Evolutionary conservation across 1,139 yeast genomes (phyloP).

Genomic region (Magnusiomyces magnusii): DNA sequence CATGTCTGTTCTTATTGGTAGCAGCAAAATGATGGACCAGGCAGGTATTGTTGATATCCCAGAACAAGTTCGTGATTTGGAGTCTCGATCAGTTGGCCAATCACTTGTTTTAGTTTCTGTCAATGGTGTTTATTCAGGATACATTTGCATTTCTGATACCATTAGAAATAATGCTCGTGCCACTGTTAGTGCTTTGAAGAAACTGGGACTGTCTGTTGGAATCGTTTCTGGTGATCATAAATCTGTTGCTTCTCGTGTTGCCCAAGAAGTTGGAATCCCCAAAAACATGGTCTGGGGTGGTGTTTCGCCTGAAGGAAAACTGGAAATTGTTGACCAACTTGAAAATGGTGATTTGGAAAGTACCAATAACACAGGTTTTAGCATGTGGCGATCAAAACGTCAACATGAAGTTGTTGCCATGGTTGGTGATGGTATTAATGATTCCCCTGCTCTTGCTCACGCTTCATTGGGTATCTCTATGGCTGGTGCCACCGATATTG

Average conservation of each 20-base stretch:
- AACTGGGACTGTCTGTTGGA: conserved; percentile 58
- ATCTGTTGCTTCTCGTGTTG: conserved; percentile 58
- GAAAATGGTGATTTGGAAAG: conserved; percentile 34
- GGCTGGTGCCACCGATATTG: conserved; percentile 90
- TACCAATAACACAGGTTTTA: not conserved
- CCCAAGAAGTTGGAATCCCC: conserved; percentile 60
- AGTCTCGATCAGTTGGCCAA: conserved; percentile 15
- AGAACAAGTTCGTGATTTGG: conserved; percentile 18
- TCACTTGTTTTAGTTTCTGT: conserved; percentile 41
- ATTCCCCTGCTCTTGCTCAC: conserved; percentile 88
- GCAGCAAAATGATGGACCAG: conserved; percentile 39
- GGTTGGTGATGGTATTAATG: conserved; percentile 96
- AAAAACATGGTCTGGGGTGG: conserved; percentile 62
- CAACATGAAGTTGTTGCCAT: conserved; percentile 51
- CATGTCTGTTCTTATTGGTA: conserved; percentile 47
- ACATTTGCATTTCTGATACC: conserved; percentile 59
- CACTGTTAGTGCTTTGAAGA: conserved; percentile 50
- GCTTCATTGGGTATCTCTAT: conserved; percentile 89
- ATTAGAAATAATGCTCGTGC: conserved; percentile 57
- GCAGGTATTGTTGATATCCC: conserved; percentile 23
- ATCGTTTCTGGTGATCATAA: conserved; percentile 86
- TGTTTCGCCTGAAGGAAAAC: conserved; percentile 70
- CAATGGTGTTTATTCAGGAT: conserved; percentile 54
- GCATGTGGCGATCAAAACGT: conserved; percentile 15
- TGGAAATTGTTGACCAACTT: conserved; percentile 53